phyloP scores from a whole-genome alignment of 2,329 filamentous ascomycete genomes.

The Cadophora sp. region DNA sequence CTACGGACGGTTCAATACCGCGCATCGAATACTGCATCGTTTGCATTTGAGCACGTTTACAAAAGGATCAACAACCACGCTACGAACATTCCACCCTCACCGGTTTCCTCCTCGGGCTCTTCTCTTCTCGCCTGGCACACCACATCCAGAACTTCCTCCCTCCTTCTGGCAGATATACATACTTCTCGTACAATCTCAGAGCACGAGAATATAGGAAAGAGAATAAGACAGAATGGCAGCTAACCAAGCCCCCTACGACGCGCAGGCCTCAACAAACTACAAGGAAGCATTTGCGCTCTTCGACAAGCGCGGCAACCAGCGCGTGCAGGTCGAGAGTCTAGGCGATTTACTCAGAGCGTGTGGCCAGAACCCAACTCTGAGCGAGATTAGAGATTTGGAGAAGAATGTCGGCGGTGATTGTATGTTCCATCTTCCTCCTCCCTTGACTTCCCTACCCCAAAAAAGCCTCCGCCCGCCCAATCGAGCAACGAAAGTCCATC shows the following conservation, averaged over 20 bases:
- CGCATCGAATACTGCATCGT: neutral
- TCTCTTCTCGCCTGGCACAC: neutral
- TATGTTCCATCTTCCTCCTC: conserved; percentile 57
- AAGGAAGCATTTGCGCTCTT: conserved; percentile 99
- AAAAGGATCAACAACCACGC: neutral
- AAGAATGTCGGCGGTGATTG: conserved; percentile 89
- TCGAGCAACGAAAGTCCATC: too few relatives aligned
- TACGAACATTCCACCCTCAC: neutral
- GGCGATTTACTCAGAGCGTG: conserved; percentile 95
- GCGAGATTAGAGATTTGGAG: conserved; percentile 92
- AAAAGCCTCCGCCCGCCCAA: too few relatives aligned
- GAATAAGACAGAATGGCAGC: conserved; percentile 12
- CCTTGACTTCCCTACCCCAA: conserved; percentile 9
- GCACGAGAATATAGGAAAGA: neutral
- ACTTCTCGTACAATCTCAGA: too few relatives aligned
- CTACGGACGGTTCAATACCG: neutral
- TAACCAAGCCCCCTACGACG: conserved; percentile 37
- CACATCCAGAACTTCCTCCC: too few relatives aligned
- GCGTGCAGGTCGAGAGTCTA: conserved; percentile 83
- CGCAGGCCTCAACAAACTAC: conserved; percentile 91
- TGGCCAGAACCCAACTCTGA: conserved; percentile 94
- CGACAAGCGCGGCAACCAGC: conserved; percentile 98
- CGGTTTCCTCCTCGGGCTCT: neutral
- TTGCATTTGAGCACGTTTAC: neutral
- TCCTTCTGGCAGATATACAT: too few relatives aligned